Evolutionary conservation across 2,329 filamentous ascomycete genomes (phyloP).

Genomic region (Neonectria hederae): DNA sequence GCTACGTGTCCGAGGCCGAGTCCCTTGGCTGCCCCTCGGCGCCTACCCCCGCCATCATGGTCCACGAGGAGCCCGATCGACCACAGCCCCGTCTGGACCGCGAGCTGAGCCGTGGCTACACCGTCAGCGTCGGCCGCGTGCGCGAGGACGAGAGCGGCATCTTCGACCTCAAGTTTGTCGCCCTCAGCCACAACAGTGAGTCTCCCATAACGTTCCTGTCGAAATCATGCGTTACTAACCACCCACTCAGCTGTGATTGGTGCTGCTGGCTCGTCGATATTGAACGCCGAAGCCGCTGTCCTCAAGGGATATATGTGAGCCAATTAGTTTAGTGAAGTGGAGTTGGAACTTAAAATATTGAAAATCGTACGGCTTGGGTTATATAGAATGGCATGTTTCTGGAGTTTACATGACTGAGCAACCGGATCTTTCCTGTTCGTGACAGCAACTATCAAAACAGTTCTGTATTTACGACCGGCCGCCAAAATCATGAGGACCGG

Average conservation of each 20-base stretch:
- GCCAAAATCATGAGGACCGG: background rate
- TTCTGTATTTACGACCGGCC: slow-evolving; percentile 7
- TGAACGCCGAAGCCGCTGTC: slow-evolving; percentile 92
- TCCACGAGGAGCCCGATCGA: slow-evolving; percentile 89
- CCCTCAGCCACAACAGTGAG: slow-evolving; percentile 82
- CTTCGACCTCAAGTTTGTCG: slow-evolving; percentile 95
- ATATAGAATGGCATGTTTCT: slow-evolving; percentile 13
- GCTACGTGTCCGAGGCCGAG: slow-evolving; percentile 85
- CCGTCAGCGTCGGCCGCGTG: slow-evolving; percentile 88
- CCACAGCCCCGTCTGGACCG: slow-evolving; percentile 93
- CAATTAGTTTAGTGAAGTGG: background rate
- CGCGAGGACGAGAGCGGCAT: slow-evolving; percentile 87
- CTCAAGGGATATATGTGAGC: slow-evolving; percentile 82
- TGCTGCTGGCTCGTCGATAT: slow-evolving; percentile 92
- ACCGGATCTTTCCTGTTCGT: background rate
- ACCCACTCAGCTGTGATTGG: slow-evolving; percentile 79
- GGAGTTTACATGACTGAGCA: slow-evolving; percentile 4
- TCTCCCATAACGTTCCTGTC: slow-evolving; percentile 22
- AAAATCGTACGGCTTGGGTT: slow-evolving; percentile 13
- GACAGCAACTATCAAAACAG: background rate
- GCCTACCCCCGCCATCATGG: slow-evolving; percentile 80
- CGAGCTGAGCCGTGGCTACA: slow-evolving; percentile 85
- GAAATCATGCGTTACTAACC: slow-evolving; percentile 13
- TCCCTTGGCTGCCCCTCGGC: slow-evolving; percentile 87
- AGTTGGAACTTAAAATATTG: slow-evolving; percentile 1